Evolutionary conservation across 2,329 filamentous ascomycete genomes (phyloP).

Genomic region (Verticillium nubilum): DNA sequence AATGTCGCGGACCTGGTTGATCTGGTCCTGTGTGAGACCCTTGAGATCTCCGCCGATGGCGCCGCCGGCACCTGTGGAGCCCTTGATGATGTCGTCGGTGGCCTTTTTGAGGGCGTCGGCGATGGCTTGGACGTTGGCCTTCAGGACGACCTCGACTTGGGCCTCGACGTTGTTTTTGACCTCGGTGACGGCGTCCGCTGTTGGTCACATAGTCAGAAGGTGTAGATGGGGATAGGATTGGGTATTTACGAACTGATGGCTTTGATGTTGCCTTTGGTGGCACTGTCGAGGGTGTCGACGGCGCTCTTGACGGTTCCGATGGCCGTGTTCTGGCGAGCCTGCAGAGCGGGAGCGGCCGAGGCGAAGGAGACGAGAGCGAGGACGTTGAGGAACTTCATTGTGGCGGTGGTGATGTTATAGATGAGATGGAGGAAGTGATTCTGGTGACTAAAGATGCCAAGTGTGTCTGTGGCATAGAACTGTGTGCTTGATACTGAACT

Average conservation of each 20-base stretch:
- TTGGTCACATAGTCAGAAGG: neutral
- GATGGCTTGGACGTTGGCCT: conserved; percentile 9
- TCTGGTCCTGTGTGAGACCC: neutral
- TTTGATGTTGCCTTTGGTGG: neutral
- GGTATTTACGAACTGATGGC: neutral
- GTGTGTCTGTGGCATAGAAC: too few species aligned
- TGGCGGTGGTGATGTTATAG: neutral
- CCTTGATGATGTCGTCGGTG: neutral
- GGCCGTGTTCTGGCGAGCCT: neutral
- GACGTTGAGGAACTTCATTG: neutral
- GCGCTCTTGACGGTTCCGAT: neutral
- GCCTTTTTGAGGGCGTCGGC: neutral
- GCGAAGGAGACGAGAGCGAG: neutral
- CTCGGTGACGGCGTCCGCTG: neutral
- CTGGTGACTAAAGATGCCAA: too few species aligned
- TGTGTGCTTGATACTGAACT: too few species aligned
- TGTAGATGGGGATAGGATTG: neutral
- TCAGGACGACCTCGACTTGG: neutral
- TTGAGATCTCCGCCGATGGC: neutral
- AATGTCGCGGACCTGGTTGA: neutral
- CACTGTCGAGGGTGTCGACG: neutral
- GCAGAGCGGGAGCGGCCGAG: neutral
- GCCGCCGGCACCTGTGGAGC: neutral
- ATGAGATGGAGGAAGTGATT: neutral
- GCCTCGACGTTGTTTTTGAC: neutral